A percentile compares a stretch with the other conserved stretches of the same genome.
Conservation (phyloP, 805 yeast genomes). For the Wickerhamomyces sydowiorum region DNA sequence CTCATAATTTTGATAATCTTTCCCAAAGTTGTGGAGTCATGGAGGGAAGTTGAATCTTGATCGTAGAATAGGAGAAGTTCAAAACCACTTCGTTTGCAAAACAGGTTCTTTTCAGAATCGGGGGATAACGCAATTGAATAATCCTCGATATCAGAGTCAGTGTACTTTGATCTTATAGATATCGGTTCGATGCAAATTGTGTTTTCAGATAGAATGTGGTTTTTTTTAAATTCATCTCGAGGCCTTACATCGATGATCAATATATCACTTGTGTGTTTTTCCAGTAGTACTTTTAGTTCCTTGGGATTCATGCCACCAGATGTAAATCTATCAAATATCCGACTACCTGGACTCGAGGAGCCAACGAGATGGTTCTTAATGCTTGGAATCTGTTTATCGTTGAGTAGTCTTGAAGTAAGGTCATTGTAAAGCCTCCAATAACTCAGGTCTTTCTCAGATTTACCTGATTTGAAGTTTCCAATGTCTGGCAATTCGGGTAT, state of each 20-base stretch:
- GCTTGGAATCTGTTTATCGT: constrained; percentile 2
- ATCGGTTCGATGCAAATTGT: constrained; percentile 75
- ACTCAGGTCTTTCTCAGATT: background rate
- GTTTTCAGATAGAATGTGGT: constrained; percentile 57
- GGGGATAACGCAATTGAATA: constrained; percentile 54
- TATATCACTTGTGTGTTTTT: constrained; percentile 20
- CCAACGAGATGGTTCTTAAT: constrained; percentile 2
- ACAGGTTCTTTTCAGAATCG: constrained; percentile 45
- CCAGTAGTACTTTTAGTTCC: constrained; percentile 9
- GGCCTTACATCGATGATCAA: constrained; percentile 73
- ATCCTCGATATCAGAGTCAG: constrained; percentile 63
- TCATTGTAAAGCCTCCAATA: background rate
- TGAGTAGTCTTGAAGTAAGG: background rate
- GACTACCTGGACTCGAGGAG: constrained; percentile 8
- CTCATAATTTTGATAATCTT: constrained; percentile 24
- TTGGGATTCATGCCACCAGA: constrained; percentile 10
- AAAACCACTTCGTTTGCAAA: constrained; percentile 46
- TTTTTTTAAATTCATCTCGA: constrained; percentile 48
- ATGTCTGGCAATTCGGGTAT: constrained; percentile 7
- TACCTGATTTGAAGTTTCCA: background rate
- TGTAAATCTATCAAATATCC: background rate
- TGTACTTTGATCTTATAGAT: constrained; percentile 41
- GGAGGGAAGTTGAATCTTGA: background rate
- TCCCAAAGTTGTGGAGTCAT: constrained; percentile 2
- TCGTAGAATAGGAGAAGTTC: constrained; percentile 59